Evolutionary conservation across 371 early-diverging fungal genomes (phyloP).

Genomic region (Mortierella sp.): DNA sequence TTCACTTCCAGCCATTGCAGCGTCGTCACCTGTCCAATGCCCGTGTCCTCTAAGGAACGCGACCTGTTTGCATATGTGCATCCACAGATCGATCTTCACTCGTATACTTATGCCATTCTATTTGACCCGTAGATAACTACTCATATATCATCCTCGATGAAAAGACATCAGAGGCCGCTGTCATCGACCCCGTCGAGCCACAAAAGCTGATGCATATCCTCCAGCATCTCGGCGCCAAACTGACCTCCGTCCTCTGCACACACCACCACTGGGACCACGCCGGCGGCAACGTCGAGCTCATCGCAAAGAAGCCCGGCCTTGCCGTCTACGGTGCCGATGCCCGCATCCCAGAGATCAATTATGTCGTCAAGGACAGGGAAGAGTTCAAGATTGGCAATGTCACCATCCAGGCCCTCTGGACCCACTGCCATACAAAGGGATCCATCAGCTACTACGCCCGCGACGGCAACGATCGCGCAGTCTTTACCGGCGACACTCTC

Average conservation of each 20-base stretch:
- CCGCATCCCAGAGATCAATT: conserved; percentile 86
- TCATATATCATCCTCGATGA: conserved; percentile 67
- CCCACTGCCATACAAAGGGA: conserved; percentile 94
- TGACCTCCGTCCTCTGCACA: conserved; percentile 79
- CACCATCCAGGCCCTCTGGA: conserved; percentile 74
- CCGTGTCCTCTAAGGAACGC: background rate
- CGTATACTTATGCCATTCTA: background rate
- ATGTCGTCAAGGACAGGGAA: conserved; percentile 80
- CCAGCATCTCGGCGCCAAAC: conserved; percentile 64
- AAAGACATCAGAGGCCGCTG: conserved; percentile 67
- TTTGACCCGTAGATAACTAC: conserved; percentile 62
- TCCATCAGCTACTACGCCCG: conserved; percentile 89
- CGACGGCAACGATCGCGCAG: conserved; percentile 61
- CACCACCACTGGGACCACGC: conserved; percentile 91
- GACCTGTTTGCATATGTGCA: background rate
- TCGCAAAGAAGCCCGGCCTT: conserved; percentile 74
- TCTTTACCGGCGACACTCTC: conserved; percentile 49
- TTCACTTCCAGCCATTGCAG: background rate
- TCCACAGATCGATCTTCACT: background rate
- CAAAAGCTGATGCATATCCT: conserved; percentile 67
- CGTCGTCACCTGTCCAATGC: background rate
- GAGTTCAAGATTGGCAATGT: conserved; percentile 83
- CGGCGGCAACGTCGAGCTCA: conserved; percentile 80
- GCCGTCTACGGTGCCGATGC: conserved; percentile 90
- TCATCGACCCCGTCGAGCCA: conserved; percentile 81